Evolutionary conservation across 768 basidiomycete species (phyloP).

Genomic region (Kwoniella mangroviensis): DNA sequence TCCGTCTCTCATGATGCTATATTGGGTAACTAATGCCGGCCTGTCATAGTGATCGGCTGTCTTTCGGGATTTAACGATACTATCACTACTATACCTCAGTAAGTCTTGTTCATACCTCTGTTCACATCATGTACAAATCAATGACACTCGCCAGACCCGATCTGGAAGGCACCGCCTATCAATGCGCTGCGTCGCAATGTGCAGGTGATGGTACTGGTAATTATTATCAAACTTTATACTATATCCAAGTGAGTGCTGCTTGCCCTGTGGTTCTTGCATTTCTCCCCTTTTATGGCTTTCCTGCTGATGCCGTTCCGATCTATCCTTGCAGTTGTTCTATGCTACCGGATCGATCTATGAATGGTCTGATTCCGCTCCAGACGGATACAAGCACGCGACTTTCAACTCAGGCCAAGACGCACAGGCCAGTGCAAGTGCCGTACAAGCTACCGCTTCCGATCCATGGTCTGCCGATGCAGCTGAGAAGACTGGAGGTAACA

Average conservation of each 20-base stretch:
- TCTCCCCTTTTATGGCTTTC: not conserved
- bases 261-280: not conserved
- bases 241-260: conserved; percentile 25
- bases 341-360: conserved; percentile 35
- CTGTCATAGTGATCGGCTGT: conserved; percentile 27
- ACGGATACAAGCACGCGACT: conserved; percentile 21
- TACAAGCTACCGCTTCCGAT: conserved; percentile 6
- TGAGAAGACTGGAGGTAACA: conserved; percentile 3
- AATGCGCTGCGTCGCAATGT: conserved; percentile 18
- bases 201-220: conserved; percentile 22
- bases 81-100: conserved; percentile 27
- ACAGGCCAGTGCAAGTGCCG: conserved; percentile 1
- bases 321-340: conserved; percentile 24
- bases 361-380: conserved; percentile 24
- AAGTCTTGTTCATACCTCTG: not conserved
- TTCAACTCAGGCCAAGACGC: conserved; percentile 1
- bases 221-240: conserved; percentile 25
- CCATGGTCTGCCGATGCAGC: conserved; percentile 8
- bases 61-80: conserved; percentile 27
- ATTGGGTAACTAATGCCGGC: not conserved
- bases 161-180: conserved; percentile 12
- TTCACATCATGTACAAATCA: too few species aligned
- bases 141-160: conserved; percentile 5
- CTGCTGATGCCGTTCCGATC: too few species aligned
- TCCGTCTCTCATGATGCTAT: not conserved